Base-by-base conservation (phyloP, 306 rosid genomes). In the Phaseolus lunatus region DNA sequence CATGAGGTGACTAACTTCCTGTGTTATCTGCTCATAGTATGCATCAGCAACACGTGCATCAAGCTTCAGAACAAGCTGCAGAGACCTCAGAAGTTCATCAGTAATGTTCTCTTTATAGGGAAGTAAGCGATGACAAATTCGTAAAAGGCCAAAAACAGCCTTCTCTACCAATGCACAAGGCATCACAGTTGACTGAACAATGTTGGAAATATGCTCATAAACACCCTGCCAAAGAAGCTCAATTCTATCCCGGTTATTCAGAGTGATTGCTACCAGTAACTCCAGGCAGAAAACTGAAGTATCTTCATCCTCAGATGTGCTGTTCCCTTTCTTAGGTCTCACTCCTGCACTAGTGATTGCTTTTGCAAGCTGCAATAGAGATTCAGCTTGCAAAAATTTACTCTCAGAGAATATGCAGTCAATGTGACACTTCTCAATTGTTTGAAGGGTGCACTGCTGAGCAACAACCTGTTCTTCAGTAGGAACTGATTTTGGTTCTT, bases 41-140 rank as follows among this genome's bases (percentile, higher is more conserved):
- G 97, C 91, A 72, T 95, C 99, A 16, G 97, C 97, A 74, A 95
- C 97, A 49, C 97, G 96, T 41, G 99, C 97, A 88, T 95, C 99
- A 73, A 95, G 97, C 90, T 95, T 95, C 77, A 87, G 61, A 77
- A 95, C 99, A 84, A 95, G 99, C 84, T 92, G 97, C 54, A 95
- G 82, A 18, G 99, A 95, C 85, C 90, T 88, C 75, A 95, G 81
- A 80, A 95, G 96, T 72, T 95, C 99, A 78, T 95, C 97, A 18
- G 96, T 86, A 59, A 95, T 89, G 79, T 91, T 91, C 92, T 95
- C 99, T 84, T 95, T 95, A 84, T 95, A 95, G 53, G 99, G 99
- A 85, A 95, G 97, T 65, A 95, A 87, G 57, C 97, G 90, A 78
- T 95, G 99, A 82, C 99, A 95, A 67, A 95, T 91, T 65, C 90